These are phyloP conservation scores for Lipomyces sp. DNA, from an alignment of 805 yeast species.

Conservation along the genomic window DNA sequence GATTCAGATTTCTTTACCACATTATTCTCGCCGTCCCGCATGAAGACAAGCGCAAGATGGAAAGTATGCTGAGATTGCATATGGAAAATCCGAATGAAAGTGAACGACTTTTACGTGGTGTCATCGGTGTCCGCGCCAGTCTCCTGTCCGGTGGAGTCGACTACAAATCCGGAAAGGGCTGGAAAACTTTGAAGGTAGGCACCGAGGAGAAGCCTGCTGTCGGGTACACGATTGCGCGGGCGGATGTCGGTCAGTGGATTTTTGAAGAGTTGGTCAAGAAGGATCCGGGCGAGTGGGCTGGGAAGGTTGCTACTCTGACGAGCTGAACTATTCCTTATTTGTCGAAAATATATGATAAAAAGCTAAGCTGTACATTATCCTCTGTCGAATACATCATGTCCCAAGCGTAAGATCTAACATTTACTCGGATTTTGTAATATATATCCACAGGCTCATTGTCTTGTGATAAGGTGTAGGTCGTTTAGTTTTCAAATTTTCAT, in stretches of 20 bases:
- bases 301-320: slow-evolving; percentile 3
- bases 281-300: not conserved
- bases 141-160: slow-evolving; percentile 2
- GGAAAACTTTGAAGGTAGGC: slow-evolving; percentile 4
- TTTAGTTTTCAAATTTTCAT: no score
- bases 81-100: not conserved
- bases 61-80: not conserved
- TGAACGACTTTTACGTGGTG: slow-evolving; percentile 4
- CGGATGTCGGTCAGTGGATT: slow-evolving; percentile 7
- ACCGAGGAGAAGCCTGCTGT: slow-evolving; percentile 2
- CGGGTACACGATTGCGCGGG: not conserved
- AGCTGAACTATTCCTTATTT: not conserved
- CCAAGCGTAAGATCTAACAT: no score
- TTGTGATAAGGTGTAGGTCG: no score
- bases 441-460: no score
- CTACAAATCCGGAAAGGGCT: slow-evolving; percentile 1
- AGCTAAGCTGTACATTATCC: no score
- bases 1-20: slow-evolving; percentile 5
- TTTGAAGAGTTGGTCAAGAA: slow-evolving; percentile 8
- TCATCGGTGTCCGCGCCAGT: slow-evolving; percentile 8
- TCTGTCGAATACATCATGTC: no score
- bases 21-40: slow-evolving; percentile 3
- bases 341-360: no score
- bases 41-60: slow-evolving; percentile 6
- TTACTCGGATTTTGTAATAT: no score